A percentile compares a stretch with the other conserved stretches of the same genome.
These are phyloP conservation scores for Termitomyces sp. DNA, from an alignment of 768 basidiomycete genomes.

Conservation along the genomic window DNA sequence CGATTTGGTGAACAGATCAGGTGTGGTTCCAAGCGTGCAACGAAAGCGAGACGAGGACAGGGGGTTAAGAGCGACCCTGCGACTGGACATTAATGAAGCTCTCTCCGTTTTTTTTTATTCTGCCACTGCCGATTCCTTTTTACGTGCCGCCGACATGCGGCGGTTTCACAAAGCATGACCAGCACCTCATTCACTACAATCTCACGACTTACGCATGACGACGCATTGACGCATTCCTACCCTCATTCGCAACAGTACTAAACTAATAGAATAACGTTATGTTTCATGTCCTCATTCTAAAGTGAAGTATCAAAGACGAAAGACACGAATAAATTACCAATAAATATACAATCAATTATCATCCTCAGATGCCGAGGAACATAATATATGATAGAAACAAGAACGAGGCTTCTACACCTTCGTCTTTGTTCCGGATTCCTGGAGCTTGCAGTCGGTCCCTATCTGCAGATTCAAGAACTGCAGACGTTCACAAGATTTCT, in stretches of 20 bases:
- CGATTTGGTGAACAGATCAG: slow-evolving; percentile 40
- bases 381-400: too few relatives aligned
- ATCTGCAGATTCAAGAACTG: too few relatives aligned
- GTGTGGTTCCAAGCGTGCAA: slow-evolving; percentile 7
- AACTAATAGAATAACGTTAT: neutral
- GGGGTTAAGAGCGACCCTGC: slow-evolving; percentile 5
- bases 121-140: neutral
- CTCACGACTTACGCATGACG: neutral
- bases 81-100: neutral
- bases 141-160: neutral
- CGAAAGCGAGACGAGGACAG: slow-evolving; percentile 7
- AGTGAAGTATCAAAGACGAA: too few relatives aligned
- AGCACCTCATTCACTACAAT: slow-evolving; percentile 7
- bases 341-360: too few relatives aligned
- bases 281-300: neutral
- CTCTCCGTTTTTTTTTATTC: neutral
- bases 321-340: too few relatives aligned
- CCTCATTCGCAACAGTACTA: neutral
- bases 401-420: too few relatives aligned
- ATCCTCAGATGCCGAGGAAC: too few relatives aligned
- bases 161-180: slow-evolving; percentile 2
- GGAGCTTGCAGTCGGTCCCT: too few relatives aligned
- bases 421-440: too few relatives aligned
- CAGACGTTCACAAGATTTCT: too few relatives aligned
- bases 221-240: neutral